These are phyloP conservation scores for Vitis hybrid DNA, from an alignment of 177 flowering plant genomes.

Conservation along the genomic window DNA sequence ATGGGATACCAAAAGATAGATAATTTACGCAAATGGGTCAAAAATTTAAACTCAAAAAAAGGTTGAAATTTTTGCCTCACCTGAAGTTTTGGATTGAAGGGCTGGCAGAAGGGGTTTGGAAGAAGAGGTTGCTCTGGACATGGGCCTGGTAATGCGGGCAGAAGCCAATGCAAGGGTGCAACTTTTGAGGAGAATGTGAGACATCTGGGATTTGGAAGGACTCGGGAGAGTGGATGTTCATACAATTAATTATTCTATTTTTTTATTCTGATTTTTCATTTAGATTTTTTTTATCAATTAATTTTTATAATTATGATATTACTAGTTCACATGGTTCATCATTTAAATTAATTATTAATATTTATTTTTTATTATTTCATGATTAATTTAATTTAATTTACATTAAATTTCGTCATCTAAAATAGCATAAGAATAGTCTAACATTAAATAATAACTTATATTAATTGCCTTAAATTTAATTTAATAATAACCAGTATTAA, in stretches of 20 bases:
- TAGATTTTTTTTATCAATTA: background rate
- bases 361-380: background rate
- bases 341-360: background rate
- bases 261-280: background rate
- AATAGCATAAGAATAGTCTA: too few species aligned
- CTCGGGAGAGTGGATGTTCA: background rate
- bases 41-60: background rate
- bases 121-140: background rate
- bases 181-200: background rate
- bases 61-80: background rate
- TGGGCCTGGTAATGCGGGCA: background rate
- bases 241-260: background rate
- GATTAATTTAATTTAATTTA: background rate
- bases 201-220: constrained; percentile 1
- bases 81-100: background rate
- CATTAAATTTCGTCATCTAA: too few species aligned
- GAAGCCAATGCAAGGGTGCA: background rate
- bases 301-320: too few species aligned
- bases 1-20: background rate
- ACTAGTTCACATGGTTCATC: too few species aligned
- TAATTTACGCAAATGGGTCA: too few species aligned
- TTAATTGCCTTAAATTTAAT: too few species aligned
- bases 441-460: too few species aligned
- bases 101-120: background rate
- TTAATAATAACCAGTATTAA: too few species aligned